Conservation (phyloP, 441 rosid species). For the Croton laevigatus region DNA sequence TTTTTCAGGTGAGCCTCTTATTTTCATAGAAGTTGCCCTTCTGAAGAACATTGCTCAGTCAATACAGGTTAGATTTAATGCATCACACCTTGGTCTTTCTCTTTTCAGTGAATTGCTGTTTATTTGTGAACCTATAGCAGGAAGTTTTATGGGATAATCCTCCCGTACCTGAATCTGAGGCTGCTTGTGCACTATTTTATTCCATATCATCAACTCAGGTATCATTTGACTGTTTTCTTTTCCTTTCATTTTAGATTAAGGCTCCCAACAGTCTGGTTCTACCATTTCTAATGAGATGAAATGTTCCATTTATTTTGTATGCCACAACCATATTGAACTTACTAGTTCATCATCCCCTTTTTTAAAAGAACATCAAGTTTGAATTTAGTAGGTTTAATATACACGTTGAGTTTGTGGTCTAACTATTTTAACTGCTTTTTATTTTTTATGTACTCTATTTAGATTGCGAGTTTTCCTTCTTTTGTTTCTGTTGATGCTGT, state of each 20-base stretch:
- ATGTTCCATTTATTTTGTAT: background rate
- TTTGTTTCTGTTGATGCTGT: background rate
- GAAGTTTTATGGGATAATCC: constrained; percentile 97
- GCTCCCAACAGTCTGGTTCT: background rate
- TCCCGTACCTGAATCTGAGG: constrained; percentile 71
- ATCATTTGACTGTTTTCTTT: background rate
- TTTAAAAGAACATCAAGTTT: background rate
- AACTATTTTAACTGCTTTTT: background rate
- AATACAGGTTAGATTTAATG: constrained; percentile 57
- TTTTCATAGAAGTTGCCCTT: constrained; percentile 96
- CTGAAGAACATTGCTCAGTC: constrained; percentile 68
- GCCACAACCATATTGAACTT: background rate
- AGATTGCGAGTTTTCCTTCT: background rate
- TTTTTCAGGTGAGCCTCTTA: constrained; percentile 85
- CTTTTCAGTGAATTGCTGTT: constrained; percentile 10
- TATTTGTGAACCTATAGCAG: constrained; percentile 34
- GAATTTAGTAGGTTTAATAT: background rate
- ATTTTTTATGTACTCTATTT: background rate
- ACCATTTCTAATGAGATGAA: background rate
- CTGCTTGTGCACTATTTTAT: constrained; percentile 87
- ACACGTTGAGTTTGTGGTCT: background rate
- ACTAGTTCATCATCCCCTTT: background rate
- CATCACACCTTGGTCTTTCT: constrained; percentile 18
- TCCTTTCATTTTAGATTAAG: constrained; percentile 8
- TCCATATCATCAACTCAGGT: constrained; percentile 98